Conservation (phyloP, 352 stramenopile species). For the Phytopythium delawarense region DNA sequence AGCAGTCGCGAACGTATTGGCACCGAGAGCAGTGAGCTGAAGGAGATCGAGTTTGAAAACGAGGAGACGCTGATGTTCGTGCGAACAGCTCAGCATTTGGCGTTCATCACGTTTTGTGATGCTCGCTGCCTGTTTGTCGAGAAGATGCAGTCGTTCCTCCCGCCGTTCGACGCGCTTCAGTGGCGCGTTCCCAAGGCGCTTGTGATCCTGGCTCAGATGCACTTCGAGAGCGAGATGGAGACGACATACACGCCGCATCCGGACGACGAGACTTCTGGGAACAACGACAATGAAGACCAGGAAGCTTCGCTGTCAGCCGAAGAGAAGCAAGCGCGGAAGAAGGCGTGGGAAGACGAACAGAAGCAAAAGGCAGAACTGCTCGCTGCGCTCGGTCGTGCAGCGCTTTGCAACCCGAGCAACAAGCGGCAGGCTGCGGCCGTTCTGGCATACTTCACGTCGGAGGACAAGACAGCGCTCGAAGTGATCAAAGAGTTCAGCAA, state of each 20-base stretch:
- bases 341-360: slow-evolving; percentile 27
- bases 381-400: slow-evolving; percentile 61
- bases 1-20: slow-evolving; percentile 27
- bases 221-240: slow-evolving; percentile 76
- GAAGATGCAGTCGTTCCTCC: slow-evolving; percentile 58
- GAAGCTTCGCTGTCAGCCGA: neutral
- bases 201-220: slow-evolving; percentile 69
- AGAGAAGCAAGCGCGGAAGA: slow-evolving; percentile 20
- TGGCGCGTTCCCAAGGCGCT: slow-evolving; percentile 71
- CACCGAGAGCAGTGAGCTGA: slow-evolving; percentile 33
- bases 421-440: slow-evolving; percentile 75
- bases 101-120: slow-evolving; percentile 81
- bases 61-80: slow-evolving; percentile 48
- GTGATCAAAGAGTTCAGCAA: slow-evolving; percentile 81
- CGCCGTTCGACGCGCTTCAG: slow-evolving; percentile 57
- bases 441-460: slow-evolving; percentile 59
- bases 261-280: slow-evolving; percentile 16
- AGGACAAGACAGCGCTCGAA: slow-evolving; percentile 43
- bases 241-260: slow-evolving; percentile 11
- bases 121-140: slow-evolving; percentile 78
- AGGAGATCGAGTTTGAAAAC: slow-evolving; percentile 66
- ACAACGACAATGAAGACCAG: slow-evolving; percentile 23
- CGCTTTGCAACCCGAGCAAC: slow-evolving; percentile 79
- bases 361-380: slow-evolving; percentile 61
- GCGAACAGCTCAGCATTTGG: slow-evolving; percentile 51